phyloP scores from a whole-genome alignment of 805 yeast genomes.

The Candida namnaoensis region DNA sequence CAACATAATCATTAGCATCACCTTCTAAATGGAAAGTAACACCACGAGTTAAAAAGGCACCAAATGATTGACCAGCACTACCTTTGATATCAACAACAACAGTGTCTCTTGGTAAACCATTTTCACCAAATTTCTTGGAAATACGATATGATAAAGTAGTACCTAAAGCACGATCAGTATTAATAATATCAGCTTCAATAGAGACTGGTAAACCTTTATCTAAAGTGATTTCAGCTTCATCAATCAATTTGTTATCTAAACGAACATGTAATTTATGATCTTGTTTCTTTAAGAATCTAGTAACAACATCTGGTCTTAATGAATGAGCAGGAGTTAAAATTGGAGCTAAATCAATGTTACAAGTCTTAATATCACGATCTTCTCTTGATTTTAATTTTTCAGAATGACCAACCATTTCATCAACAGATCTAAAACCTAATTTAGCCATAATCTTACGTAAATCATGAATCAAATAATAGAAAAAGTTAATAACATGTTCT shows the following conservation, averaged over 20 bases:
- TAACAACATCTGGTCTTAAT: slow-evolving; percentile 94
- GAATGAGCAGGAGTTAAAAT: slow-evolving; percentile 95
- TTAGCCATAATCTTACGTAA: slow-evolving; percentile 89
- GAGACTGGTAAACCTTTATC: slow-evolving; percentile 95
- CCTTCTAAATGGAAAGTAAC: slow-evolving; percentile 93
- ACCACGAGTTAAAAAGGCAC: slow-evolving; percentile 96
- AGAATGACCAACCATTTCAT: slow-evolving; percentile 97
- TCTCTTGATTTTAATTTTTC: slow-evolving; percentile 84
- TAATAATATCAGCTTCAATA: slow-evolving; percentile 86
- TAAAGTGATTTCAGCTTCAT: slow-evolving; percentile 91
- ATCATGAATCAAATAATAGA: slow-evolving; percentile 90
- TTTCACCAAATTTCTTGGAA: slow-evolving; percentile 88
- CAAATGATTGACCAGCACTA: slow-evolving; percentile 97
- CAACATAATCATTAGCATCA: slow-evolving; percentile 97
- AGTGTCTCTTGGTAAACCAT: slow-evolving; percentile 92
- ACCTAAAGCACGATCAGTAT: slow-evolving; percentile 95
- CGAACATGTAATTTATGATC: slow-evolving; percentile 91
- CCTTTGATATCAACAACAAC: slow-evolving; percentile 88
- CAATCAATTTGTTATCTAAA: slow-evolving; percentile 90
- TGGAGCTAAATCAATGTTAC: slow-evolving; percentile 86
- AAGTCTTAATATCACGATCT: slow-evolving; percentile 83
- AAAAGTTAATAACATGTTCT: slow-evolving; percentile 96
- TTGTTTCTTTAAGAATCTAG: slow-evolving; percentile 85
- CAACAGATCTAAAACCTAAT: slow-evolving; percentile 90
- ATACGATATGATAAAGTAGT: slow-evolving; percentile 90